phyloP scores from a whole-genome alignment of 2,329 filamentous ascomycete species.

The Fusarium begoniae region DNA sequence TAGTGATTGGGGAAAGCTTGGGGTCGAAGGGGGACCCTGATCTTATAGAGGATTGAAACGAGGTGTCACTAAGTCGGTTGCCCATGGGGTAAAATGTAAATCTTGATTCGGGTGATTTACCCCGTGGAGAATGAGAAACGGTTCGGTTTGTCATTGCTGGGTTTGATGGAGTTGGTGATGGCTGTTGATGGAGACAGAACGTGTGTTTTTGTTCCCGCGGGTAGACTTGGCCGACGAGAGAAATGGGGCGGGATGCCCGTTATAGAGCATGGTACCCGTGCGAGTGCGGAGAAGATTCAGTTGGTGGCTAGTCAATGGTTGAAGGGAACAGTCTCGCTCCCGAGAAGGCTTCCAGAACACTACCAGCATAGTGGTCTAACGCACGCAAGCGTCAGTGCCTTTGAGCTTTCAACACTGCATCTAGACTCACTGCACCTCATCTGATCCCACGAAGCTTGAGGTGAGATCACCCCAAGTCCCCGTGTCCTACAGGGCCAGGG shows the following conservation, averaged over 20 bases:
- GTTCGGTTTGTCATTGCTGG: neutral
- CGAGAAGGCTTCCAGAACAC: neutral
- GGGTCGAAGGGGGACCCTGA: neutral
- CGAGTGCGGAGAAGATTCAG: neutral
- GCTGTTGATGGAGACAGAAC: neutral
- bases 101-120: neutral
- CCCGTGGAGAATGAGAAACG: constrained; percentile 10
- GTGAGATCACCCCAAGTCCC: neutral
- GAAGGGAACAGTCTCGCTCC: neutral
- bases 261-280: neutral
- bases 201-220: neutral
- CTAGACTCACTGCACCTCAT: neutral
- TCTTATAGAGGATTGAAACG: constrained; percentile 2
- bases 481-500: neutral
- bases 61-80: neutral
- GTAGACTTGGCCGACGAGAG: neutral
- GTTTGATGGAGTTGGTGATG: neutral
- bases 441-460: neutral
- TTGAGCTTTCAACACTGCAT: neutral
- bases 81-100: constrained; percentile 13
- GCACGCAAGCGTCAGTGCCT: neutral
- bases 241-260: neutral
- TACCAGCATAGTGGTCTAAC: no score
- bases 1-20: constrained; percentile 7
- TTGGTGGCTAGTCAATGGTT: neutral